phyloP scores from a whole-genome alignment of 768 basidiomycete genomes.

The Tricholoma terreum region DNA sequence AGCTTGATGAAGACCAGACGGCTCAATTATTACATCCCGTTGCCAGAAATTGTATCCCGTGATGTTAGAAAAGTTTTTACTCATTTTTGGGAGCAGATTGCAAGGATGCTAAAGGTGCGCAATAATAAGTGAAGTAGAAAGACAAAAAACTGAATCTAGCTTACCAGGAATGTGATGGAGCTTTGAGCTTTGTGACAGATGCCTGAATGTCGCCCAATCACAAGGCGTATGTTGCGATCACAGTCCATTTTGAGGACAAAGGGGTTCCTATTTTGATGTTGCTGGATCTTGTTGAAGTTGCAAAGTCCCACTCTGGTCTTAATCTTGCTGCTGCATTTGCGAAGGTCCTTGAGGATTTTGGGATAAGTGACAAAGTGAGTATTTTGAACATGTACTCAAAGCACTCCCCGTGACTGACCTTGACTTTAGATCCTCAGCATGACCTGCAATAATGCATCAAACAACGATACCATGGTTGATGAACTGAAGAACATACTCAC shows the following conservation, averaged over 20 bases:
- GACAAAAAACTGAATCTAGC: too few relatives aligned
- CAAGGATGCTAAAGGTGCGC: conserved; percentile 26
- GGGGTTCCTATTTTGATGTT: too few relatives aligned
- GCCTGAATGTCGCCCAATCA: too few relatives aligned
- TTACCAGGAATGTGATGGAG: conserved; percentile 27
- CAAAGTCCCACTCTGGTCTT: conserved; percentile 32
- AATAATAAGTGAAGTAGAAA: background rate
- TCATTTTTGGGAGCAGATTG: conserved; percentile 14
- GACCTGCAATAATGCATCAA: conserved; percentile 30
- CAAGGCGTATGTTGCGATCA: too few relatives aligned
- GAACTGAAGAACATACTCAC: conserved; percentile 19
- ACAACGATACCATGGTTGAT: conserved; percentile 33
- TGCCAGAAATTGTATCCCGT: too few relatives aligned
- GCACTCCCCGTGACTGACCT: too few relatives aligned
- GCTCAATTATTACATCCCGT: conserved; percentile 26
- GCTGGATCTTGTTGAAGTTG: conserved; percentile 39
- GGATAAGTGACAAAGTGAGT: conserved; percentile 9
- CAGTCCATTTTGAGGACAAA: too few relatives aligned
- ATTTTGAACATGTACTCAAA: too few relatives aligned
- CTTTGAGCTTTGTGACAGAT: too few relatives aligned
- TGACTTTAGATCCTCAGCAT: too few relatives aligned
- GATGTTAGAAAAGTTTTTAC: conserved; percentile 29
- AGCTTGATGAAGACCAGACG: conserved; percentile 29
- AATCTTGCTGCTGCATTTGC: too few relatives aligned
- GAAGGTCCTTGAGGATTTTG: conserved; percentile 29